Evolutionary conservation across 2,329 filamentous ascomycete species (phyloP), one percentile per base, ranked within the genome.

Genomic region (Curvularia sp.): DNA sequence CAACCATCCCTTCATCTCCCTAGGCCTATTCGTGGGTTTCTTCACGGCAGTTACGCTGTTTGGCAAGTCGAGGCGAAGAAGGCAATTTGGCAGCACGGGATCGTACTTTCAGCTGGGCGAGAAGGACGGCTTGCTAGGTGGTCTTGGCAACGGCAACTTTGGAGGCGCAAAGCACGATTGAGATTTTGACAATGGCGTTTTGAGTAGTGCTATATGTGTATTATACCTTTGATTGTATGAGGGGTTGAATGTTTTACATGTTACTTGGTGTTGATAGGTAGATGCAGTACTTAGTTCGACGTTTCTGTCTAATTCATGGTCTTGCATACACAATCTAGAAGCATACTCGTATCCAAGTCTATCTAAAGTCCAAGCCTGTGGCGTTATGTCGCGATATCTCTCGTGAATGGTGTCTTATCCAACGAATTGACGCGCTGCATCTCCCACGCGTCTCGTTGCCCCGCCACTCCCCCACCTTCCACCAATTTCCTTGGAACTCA

Each of bases 91-190:
- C 73, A 83, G 74, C 75, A 81, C 84, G 41, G 83, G 84, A 18
- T 83, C 84, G 2, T 85, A 86, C 72, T 90, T 90, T 75, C 83
- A 84, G 52, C 77, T 90, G 2, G 86, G 89, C 46, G 86, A 88
- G 60, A 91, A 90, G 80, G 87, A 90, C 64, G 88, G 88, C 1
- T 74, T 91, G 20, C 75, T 92, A 49, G 83, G 82, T 3, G 60
- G 66, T 5, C 65, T 65, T 33, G 86, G 86, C 7, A 73, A 86
- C 83, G 80, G 83, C 5, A 58, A 62, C 26, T 53, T 57, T 79
- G 67, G 65, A 5, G 72, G 68, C 0, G 74, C 73, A 30, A 77
- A 75, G 57, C 72, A 74, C 44, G 74, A 74, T 48, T 76, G 48
- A 63, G 44, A 5, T 24, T 31, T 44, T 12, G 8, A 30, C 28